Percentiles rank a stretch among this genome's conserved stretches.
phyloP scores from a whole-genome alignment of 768 basidiomycete species.

The Ramaria rubella region DNA sequence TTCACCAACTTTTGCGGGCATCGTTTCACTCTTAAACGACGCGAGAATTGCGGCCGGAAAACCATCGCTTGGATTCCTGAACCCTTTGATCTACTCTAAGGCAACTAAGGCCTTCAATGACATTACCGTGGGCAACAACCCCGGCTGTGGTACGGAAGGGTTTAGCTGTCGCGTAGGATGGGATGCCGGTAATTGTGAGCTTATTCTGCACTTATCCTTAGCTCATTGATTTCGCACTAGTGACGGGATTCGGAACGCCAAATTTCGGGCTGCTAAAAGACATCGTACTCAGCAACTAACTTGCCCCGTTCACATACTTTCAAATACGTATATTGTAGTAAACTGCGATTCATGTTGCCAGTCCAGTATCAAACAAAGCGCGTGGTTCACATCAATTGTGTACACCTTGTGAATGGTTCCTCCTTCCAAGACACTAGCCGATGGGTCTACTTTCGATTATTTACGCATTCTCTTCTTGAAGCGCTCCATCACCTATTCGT shows the following conservation, averaged over 20 bases:
- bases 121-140: conserved; percentile 50
- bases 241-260: conserved; percentile 8
- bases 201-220: background rate
- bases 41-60: conserved; percentile 40
- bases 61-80: conserved; percentile 56
- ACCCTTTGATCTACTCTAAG: conserved; percentile 48
- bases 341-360: no score
- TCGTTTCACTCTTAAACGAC: conserved; percentile 39
- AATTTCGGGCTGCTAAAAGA: conserved; percentile 31
- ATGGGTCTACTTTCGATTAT: background rate
- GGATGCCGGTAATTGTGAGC: conserved; percentile 43
- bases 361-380: no score
- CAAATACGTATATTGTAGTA: no score
- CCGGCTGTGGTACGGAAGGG: conserved; percentile 55
- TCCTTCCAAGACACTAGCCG: background rate
- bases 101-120: conserved; percentile 46
- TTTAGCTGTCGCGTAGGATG: conserved; percentile 45
- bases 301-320: background rate
- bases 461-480: conserved; percentile 96
- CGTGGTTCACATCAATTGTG: no score
- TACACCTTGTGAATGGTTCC: no score
- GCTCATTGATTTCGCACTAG: background rate
- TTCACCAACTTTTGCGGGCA: conserved; percentile 50
- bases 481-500: conserved; percentile 80
- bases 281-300: conserved; percentile 23